phyloP scores from a whole-genome alignment of 2,329 filamentous ascomycete genomes.

The Phoma sp. region DNA sequence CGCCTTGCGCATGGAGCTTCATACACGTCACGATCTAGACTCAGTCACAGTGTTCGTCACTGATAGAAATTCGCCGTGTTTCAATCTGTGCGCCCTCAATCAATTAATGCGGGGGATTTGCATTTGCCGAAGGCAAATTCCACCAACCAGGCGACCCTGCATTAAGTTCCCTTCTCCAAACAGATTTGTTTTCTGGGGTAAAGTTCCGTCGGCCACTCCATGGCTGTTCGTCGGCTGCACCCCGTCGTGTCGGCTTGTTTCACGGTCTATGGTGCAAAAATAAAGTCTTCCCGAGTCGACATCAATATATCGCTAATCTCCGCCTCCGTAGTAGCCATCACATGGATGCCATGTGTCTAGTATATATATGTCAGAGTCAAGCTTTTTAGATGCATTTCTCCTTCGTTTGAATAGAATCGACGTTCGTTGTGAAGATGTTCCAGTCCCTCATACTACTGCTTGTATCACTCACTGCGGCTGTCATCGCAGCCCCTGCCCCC shows the following conservation, averaged over 20 bases:
- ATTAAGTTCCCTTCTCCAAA: not conserved
- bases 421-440: slow-evolving; percentile 19
- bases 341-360: not conserved
- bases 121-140: slow-evolving; percentile 3
- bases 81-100: slow-evolving; percentile 25
- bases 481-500: slow-evolving; percentile 28
- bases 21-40: slow-evolving; percentile 11
- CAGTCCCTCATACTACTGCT: slow-evolving; percentile 23
- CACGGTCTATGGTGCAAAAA: slow-evolving; percentile 11
- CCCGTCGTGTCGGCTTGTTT: not conserved
- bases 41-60: not conserved
- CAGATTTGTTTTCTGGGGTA: slow-evolving; percentile 2
- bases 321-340: not conserved
- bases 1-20: slow-evolving; percentile 2
- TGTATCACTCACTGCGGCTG: slow-evolving; percentile 27
- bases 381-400: not conserved
- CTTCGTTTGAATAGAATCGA: not conserved
- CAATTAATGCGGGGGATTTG: slow-evolving; percentile 13
- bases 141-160: slow-evolving; percentile 10
- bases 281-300: not conserved
- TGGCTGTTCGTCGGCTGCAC: no score
- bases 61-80: slow-evolving; percentile 19
- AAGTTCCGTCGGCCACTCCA: not conserved
- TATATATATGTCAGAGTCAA: slow-evolving; percentile 1
- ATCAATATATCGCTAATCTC: not conserved